Conservation (phyloP, 2,329 filamentous ascomycete genomes). For the Cryphonectria radicalis region DNA sequence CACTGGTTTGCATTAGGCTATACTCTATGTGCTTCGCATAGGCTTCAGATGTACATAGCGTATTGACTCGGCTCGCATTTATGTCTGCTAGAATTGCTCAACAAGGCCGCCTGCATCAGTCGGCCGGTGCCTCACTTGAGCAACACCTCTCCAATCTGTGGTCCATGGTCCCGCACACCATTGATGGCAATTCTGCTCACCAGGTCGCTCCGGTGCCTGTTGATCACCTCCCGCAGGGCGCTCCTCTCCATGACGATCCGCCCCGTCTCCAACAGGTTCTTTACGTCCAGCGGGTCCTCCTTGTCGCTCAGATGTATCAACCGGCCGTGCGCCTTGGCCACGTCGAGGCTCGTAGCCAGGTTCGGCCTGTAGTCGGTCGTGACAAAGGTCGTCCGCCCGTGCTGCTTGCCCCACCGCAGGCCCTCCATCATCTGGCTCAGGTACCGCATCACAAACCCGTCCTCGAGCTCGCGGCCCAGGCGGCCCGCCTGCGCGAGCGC, state of each 20-base stretch:
- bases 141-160: constrained; percentile 37
- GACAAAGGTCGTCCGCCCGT: constrained; percentile 77
- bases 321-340: constrained; percentile 68
- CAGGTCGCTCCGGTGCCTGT: constrained; percentile 72
- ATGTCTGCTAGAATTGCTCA: not conserved
- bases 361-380: constrained; percentile 64
- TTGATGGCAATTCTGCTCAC: constrained; percentile 51
- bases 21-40: not conserved
- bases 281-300: constrained; percentile 73
- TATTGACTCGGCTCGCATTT: not conserved
- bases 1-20: not conserved
- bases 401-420: constrained; percentile 69
- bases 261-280: constrained; percentile 85
- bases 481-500: constrained; percentile 41
- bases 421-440: constrained; percentile 69
- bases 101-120: not conserved
- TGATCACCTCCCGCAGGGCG: constrained; percentile 77
- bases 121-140: not conserved
- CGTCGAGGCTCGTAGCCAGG: constrained; percentile 69
- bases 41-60: not conserved
- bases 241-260: constrained; percentile 84
- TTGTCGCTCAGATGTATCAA: constrained; percentile 69
- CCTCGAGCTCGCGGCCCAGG: constrained; percentile 47
- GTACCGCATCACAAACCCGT: constrained; percentile 59
- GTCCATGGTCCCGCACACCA: constrained; percentile 42